Conservation (phyloP, 2,329 filamentous ascomycete genomes). For the Hypomyces rosellus region DNA sequence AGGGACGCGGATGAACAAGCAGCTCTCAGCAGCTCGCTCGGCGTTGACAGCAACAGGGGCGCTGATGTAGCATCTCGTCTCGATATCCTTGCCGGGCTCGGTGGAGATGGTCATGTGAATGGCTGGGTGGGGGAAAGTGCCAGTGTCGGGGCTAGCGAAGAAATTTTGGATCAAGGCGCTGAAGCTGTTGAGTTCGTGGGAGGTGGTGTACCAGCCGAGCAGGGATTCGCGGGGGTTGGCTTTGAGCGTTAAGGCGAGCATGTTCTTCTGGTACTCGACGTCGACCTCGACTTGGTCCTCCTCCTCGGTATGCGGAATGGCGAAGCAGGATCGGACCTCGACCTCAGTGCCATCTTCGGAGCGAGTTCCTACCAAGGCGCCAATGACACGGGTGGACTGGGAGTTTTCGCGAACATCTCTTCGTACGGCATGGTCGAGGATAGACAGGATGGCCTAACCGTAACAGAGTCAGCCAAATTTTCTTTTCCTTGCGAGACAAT, state of each 20-base stretch:
- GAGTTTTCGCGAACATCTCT: slow-evolving; percentile 62
- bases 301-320: slow-evolving; percentile 96
- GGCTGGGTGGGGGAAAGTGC: slow-evolving; percentile 95
- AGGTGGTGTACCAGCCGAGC: slow-evolving; percentile 97
- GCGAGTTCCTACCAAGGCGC: slow-evolving; percentile 85
- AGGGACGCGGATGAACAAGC: slow-evolving; percentile 94
- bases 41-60: slow-evolving; percentile 91
- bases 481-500: background rate
- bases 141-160: slow-evolving; percentile 93
- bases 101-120: slow-evolving; percentile 94
- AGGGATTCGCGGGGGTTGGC: slow-evolving; percentile 90
- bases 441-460: slow-evolving; percentile 60
- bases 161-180: slow-evolving; percentile 97
- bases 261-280: slow-evolving; percentile 99
- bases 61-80: slow-evolving; percentile 90
- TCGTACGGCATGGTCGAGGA: slow-evolving; percentile 91
- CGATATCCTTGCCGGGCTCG: slow-evolving; percentile 79
- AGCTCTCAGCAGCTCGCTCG: slow-evolving; percentile 91
- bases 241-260: slow-evolving; percentile 91
- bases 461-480: slow-evolving; percentile 7
- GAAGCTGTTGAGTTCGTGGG: slow-evolving; percentile 95
- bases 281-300: slow-evolving; percentile 98
- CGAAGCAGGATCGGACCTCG: slow-evolving; percentile 93
- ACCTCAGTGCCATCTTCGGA: slow-evolving; percentile 96
- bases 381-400: slow-evolving; percentile 93